phyloP scores from a whole-genome alignment of 768 basidiomycete species.

The Suillus alpinus region DNA sequence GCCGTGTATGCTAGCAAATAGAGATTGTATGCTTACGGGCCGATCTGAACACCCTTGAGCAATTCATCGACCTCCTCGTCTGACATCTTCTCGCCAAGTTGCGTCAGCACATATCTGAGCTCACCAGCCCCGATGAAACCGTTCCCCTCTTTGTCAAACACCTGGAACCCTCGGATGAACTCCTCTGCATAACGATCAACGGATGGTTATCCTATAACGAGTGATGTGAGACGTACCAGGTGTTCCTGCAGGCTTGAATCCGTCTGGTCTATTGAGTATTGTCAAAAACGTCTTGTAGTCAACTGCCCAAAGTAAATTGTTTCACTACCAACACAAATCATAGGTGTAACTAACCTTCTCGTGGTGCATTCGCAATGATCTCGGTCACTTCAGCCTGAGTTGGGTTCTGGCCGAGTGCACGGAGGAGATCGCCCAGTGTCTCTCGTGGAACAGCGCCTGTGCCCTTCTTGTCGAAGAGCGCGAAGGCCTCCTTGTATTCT shows the following conservation, averaged over 20 bases:
- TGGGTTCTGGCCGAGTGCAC: conserved; percentile 97
- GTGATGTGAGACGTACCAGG: conserved; percentile 56
- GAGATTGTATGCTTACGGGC: conserved; percentile 50
- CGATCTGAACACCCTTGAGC: conserved; percentile 92
- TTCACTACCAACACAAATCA: background rate
- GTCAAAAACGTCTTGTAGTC: conserved; percentile 90
- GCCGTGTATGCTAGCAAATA: background rate
- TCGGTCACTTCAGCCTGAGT: conserved; percentile 96
- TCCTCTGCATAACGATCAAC: conserved; percentile 62
- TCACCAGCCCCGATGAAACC: conserved; percentile 68
- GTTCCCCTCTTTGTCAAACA: conserved; percentile 86
- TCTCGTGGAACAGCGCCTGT: conserved; percentile 87
- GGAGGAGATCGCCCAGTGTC: conserved; percentile 86
- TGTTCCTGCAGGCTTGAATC: conserved; percentile 96
- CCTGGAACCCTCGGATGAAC: conserved; percentile 98
- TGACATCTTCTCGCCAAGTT: conserved; percentile 96
- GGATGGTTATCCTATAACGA: background rate
- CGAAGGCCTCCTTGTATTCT: conserved; percentile 98
- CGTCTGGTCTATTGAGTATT: conserved; percentile 92
- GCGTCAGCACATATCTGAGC: conserved; percentile 83
- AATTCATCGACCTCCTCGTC: conserved; percentile 98
- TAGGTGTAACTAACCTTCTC: conserved; percentile 55
- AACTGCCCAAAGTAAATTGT: conserved; percentile 43
- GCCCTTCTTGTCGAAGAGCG: conserved; percentile 96
- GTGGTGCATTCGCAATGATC: conserved; percentile 67